Conservation (phyloP, 345 rosid species). For the Abelmoschus esculentus region DNA sequence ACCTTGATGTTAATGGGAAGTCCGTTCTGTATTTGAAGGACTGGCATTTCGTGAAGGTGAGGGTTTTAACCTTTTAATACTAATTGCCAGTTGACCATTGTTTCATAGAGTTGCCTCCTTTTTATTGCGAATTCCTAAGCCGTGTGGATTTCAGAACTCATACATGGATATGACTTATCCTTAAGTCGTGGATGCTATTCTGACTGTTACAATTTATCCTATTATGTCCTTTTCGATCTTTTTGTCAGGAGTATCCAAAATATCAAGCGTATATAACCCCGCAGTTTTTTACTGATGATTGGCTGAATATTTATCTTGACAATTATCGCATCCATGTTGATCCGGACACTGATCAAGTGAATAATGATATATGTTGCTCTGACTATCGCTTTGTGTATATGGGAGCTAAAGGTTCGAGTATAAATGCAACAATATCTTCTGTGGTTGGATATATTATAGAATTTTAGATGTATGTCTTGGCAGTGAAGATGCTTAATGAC, state of each 20-base stretch:
- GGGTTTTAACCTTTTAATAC: not conserved
- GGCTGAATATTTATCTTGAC: slow-evolving; percentile 85
- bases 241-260: slow-evolving; percentile 77
- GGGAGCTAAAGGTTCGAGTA: slow-evolving; percentile 80
- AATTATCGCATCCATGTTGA: slow-evolving; percentile 58
- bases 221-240: slow-evolving; percentile 19
- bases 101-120: no score
- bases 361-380: slow-evolving; percentile 64
- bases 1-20: slow-evolving; percentile 15
- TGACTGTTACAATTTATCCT: not conserved
- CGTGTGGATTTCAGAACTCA: no score
- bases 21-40: slow-evolving; percentile 75
- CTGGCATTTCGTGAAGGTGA: slow-evolving; percentile 92
- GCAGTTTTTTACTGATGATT: slow-evolving; percentile 58
- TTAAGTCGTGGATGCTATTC: not conserved
- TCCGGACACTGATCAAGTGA: slow-evolving; percentile 37
- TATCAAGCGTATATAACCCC: slow-evolving; percentile 72
- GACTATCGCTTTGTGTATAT: slow-evolving; percentile 94
- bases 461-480: slow-evolving; percentile 2
- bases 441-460: slow-evolving; percentile 5
- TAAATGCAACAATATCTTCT: slow-evolving; percentile 8
- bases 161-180: no score
- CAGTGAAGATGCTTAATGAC: not conserved
- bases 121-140: no score
- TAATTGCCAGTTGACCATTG: not conserved